Conservation (phyloP, 306 rosid genomes). For the Rosa persica region DNA sequence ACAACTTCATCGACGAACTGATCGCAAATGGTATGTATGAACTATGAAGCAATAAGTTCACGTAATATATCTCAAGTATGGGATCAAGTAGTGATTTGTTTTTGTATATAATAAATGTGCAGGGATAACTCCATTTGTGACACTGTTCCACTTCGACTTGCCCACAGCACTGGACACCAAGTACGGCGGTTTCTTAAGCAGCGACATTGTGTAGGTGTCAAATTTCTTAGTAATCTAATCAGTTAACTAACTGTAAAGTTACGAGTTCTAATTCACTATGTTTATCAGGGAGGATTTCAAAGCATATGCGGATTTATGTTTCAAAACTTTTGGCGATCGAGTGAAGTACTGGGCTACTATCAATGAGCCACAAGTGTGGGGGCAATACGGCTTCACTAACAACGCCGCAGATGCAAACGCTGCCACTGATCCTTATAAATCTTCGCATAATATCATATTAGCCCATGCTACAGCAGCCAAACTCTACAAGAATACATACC, state of each 20-base stretch:
- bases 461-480: neutral
- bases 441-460: neutral
- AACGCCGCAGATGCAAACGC: neutral
- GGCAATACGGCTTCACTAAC: neutral
- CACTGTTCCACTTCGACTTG: conserved; percentile 2
- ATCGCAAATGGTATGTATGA: neutral
- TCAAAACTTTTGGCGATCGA: neutral
- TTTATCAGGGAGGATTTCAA: neutral
- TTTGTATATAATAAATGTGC: neutral
- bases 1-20: neutral
- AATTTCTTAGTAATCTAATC: neutral
- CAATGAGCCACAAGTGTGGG: conserved; percentile 1
- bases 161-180: neutral
- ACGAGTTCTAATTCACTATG: neutral
- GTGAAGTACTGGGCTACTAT: conserved; percentile 1
- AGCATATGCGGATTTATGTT: conserved; percentile 5
- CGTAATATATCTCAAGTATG: no score
- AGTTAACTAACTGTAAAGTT: neutral
- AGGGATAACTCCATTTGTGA: conserved; percentile 7
- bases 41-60: neutral
- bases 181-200: neutral
- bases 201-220: neutral
- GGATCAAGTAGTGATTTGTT: neutral
- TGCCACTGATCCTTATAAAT: neutral
- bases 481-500: neutral